These are phyloP conservation scores for Exserohilum rostratum DNA, from an alignment of 2,329 filamentous ascomycete species.

Conservation along the genomic window DNA sequence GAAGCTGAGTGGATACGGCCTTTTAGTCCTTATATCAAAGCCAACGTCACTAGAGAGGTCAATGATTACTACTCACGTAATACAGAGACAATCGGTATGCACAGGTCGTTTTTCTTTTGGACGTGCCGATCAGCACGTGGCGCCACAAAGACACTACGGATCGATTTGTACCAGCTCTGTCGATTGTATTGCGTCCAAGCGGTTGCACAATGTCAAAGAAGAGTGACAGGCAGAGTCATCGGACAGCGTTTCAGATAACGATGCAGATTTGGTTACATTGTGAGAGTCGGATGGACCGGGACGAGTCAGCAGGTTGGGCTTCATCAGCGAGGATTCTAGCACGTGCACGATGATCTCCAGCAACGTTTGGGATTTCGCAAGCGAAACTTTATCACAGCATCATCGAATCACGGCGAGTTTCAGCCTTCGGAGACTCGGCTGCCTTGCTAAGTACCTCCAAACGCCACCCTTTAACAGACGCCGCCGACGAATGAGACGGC, in stretches of 20 bases:
- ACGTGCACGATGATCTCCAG: constrained; percentile 16
- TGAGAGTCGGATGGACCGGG: constrained; percentile 16
- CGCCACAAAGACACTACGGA: constrained; percentile 6
- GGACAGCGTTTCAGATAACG: constrained; percentile 7
- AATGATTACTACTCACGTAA: neutral
- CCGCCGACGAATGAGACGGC: constrained; percentile 23
- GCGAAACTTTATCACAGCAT: constrained; percentile 16
- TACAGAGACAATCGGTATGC: constrained; percentile 1
- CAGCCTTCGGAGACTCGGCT: constrained; percentile 9
- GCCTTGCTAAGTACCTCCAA: constrained; percentile 3
- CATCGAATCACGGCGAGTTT: constrained; percentile 10
- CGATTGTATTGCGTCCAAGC: neutral
- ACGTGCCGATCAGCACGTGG: constrained; percentile 8
- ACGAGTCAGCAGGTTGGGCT: constrained; percentile 21
- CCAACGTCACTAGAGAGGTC: neutral
- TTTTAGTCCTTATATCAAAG: constrained; percentile 1
- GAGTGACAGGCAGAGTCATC: neutral
- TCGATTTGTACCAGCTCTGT: neutral
- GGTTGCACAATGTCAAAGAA: constrained; percentile 1
- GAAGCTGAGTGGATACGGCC: neutral
- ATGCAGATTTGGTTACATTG: constrained; percentile 8
- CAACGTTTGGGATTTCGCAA: constrained; percentile 15
- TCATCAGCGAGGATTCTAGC: constrained; percentile 9
- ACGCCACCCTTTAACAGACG: constrained; percentile 4
- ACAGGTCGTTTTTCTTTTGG: constrained; percentile 10